phyloP scores from a whole-genome alignment of 2,329 filamentous ascomycete species.

The Trichophaea hybrida region DNA sequence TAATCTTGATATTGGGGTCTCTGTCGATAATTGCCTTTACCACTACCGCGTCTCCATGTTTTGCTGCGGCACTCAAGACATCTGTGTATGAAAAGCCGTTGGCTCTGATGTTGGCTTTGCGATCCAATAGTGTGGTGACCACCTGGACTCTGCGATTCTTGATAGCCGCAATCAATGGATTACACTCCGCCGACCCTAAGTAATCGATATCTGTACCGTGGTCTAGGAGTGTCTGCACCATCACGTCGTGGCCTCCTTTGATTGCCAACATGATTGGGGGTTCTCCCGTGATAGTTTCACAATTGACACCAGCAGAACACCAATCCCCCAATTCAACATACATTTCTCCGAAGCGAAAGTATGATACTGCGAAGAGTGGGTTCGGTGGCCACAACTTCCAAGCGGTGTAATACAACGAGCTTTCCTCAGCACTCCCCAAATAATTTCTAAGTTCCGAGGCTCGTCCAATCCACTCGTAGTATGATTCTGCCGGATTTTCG shows the following conservation, averaged over 20 bases:
- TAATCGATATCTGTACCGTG: neutral
- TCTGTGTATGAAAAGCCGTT: neutral
- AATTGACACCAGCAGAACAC: neutral
- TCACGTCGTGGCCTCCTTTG: neutral
- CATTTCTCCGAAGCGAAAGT: constrained; percentile 1
- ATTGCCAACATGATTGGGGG: neutral
- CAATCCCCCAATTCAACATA: constrained; percentile 8
- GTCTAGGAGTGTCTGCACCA: neutral
- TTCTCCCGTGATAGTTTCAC: neutral
- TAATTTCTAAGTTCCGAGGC: neutral
- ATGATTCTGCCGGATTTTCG: neutral
- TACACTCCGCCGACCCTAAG: neutral
- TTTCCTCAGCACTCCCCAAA: neutral
- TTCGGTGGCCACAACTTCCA: neutral
- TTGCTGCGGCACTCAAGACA: neutral
- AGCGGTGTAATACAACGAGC: too few species aligned
- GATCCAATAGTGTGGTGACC: constrained; percentile 10
- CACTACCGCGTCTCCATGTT: neutral
- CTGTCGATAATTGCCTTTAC: neutral
- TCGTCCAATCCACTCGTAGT: neutral
- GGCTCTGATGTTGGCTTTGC: constrained; percentile 9
- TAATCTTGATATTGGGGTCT: neutral
- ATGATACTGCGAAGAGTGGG: neutral
- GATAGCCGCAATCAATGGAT: constrained; percentile 12
- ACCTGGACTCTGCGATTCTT: neutral